Percentiles rank a stretch among this genome's conserved stretches.
These are phyloP conservation scores for Rhodotorula sp. DNA, from an alignment of 1,284 basidiomycete species.

Conservation along the genomic window DNA sequence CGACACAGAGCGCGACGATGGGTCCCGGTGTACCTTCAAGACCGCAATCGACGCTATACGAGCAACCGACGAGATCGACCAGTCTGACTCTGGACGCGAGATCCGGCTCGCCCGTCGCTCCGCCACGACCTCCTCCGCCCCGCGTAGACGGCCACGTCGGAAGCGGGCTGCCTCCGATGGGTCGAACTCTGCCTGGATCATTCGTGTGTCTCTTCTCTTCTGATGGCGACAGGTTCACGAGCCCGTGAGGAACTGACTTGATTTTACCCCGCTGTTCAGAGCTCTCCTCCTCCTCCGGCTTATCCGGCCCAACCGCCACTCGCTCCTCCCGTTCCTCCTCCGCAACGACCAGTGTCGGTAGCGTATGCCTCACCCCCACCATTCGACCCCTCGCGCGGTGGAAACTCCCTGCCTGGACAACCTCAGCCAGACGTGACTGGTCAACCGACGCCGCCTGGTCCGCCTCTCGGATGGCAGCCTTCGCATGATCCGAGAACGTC, in stretches of 20 bases:
- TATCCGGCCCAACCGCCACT: constrained; percentile 8
- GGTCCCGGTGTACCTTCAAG: background rate
- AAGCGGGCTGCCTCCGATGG: background rate
- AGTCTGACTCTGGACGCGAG: background rate
- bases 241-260: too few species aligned
- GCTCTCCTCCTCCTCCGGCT: constrained; percentile 12
- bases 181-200: constrained; percentile 2
- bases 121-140: constrained; percentile 4
- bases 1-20: background rate
- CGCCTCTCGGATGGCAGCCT: too few species aligned
- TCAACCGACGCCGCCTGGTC: too few species aligned
- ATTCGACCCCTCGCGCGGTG: background rate
- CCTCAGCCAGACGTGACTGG: too few species aligned
- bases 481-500: too few species aligned
- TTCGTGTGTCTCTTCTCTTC: constrained; percentile 5
- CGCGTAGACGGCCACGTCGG: background rate
- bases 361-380: background rate
- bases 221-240: too few species aligned
- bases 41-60: background rate
- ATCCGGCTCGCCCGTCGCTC: background rate
- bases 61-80: background rate
- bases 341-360: background rate
- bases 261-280: background rate
- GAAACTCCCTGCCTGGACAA: too few species aligned
- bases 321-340: constrained; percentile 10